Conservation (phyloP, 257 asterid genomes). For the Gentiana straminea region DNA sequence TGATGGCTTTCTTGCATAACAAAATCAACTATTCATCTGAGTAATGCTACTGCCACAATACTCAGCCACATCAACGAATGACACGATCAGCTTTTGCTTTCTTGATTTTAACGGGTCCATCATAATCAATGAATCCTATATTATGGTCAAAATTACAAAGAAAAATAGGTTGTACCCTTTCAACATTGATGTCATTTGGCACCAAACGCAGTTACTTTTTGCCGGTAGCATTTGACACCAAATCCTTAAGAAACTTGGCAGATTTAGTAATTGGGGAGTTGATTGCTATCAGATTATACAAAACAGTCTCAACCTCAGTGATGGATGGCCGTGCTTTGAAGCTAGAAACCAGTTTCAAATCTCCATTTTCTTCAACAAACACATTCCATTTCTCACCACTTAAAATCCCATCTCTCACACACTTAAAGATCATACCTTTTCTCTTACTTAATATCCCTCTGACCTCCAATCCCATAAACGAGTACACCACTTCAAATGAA, state of each 20-base stretch:
- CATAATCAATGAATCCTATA: too few species aligned
- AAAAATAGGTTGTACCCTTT: too few species aligned
- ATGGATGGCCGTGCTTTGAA: slow-evolving; percentile 55
- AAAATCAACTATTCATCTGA: too few species aligned
- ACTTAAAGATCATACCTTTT: slow-evolving; percentile 70
- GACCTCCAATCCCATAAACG: slow-evolving; percentile 84
- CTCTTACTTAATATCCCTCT: slow-evolving; percentile 57
- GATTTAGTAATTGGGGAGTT: slow-evolving; percentile 78
- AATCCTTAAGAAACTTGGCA: slow-evolving; percentile 53
- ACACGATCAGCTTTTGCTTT: too few species aligned
- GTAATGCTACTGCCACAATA: too few species aligned
- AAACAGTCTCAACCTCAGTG: slow-evolving; percentile 57
- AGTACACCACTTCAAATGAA: slow-evolving; percentile 71
- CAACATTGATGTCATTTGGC: neutral
- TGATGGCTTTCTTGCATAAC: too few species aligned
- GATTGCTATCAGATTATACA: slow-evolving; percentile 78
- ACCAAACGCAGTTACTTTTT: slow-evolving; percentile 17
- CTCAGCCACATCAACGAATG: too few species aligned
- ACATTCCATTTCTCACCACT: slow-evolving; percentile 82
- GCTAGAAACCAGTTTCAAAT: slow-evolving; percentile 45
- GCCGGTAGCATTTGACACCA: slow-evolving; percentile 48
- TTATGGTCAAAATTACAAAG: too few species aligned
- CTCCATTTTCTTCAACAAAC: slow-evolving; percentile 64
- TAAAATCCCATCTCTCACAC: slow-evolving; percentile 60
- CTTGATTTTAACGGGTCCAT: too few species aligned